Conservation (phyloP, 495 filamentous ascomycete species). For the Mycothermus thermophilus region DNA sequence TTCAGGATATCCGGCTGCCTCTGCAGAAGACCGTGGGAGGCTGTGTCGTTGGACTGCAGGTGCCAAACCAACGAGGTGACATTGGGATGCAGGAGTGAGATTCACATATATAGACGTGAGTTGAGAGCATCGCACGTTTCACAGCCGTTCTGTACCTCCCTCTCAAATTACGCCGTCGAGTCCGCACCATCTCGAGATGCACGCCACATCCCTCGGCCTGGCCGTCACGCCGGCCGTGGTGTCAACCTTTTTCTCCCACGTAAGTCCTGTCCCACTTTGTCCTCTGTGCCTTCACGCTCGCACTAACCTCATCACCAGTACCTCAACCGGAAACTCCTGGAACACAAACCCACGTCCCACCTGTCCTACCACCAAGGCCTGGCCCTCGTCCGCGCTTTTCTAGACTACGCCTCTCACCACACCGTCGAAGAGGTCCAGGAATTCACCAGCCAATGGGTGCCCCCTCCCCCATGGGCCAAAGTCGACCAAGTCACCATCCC, state of each 20-base stretch:
- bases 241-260: slow-evolving; percentile 66
- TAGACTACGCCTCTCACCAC: slow-evolving; percentile 67
- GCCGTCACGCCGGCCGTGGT: slow-evolving; percentile 69
- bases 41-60: too few species aligned
- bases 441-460: slow-evolving; percentile 83
- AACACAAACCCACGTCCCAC: slow-evolving; percentile 67
- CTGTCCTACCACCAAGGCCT: slow-evolving; percentile 92
- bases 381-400: slow-evolving; percentile 72
- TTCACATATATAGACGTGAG: too few species aligned
- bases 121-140: too few species aligned
- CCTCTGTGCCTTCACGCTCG: too few species aligned
- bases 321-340: slow-evolving; percentile 58
- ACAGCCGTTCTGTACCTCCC: too few species aligned
- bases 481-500: slow-evolving; percentile 61
- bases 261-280: slow-evolving; percentile 22
- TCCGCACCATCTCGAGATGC: too few species aligned
- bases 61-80: too few species aligned
- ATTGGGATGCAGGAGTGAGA: too few species aligned
- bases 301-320: slow-evolving; percentile 40
- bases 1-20: too few species aligned
- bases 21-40: too few species aligned
- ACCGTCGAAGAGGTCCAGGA: slow-evolving; percentile 84
- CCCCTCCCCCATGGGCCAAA: slow-evolving; percentile 75
- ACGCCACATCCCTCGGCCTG: slow-evolving; percentile 56
- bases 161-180: too few species aligned